Percentiles rank a stretch among this genome's conserved stretches.
Conservation (phyloP, 2,329 filamentous ascomycete genomes). For the Ophiostoma montium region DNA sequence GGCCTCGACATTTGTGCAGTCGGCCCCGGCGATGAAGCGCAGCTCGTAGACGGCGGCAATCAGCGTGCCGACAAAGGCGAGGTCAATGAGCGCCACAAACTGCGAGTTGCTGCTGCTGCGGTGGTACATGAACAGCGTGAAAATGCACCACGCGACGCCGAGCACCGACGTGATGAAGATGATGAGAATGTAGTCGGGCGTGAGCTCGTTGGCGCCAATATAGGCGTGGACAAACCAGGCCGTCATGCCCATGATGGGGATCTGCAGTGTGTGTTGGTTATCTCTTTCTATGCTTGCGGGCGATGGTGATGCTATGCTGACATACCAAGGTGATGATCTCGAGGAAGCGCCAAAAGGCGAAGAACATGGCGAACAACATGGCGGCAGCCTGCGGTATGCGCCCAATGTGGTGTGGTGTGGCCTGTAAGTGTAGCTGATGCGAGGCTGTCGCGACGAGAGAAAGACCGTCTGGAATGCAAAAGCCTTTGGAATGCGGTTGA, state of each 20-base stretch:
- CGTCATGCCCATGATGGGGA: slow-evolving; percentile 52
- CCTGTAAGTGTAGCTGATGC: background rate
- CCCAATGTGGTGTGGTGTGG: background rate
- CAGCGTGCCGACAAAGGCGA: slow-evolving; percentile 48
- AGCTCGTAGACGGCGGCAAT: slow-evolving; percentile 48
- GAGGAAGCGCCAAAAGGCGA: slow-evolving; percentile 46
- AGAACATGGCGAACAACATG: slow-evolving; percentile 51
- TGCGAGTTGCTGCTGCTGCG: slow-evolving; percentile 44
- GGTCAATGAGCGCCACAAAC: slow-evolving; percentile 46
- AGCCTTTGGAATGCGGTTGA: slow-evolving; percentile 2
- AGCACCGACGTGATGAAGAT: slow-evolving; percentile 55
- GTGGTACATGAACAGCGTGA: slow-evolving; percentile 53
- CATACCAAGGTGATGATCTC: slow-evolving; percentile 49
- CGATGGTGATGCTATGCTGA: background rate
- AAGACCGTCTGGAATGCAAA: background rate
- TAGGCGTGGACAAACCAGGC: slow-evolving; percentile 51
- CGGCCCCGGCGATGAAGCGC: slow-evolving; percentile 42
- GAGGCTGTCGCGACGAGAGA: background rate
- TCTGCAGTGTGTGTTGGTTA: slow-evolving; percentile 25
- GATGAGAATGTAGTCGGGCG: slow-evolving; percentile 48
- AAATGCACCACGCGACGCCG: slow-evolving; percentile 47
- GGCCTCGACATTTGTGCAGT: slow-evolving; percentile 50
- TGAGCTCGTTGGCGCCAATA: slow-evolving; percentile 39
- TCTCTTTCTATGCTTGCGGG: background rate
- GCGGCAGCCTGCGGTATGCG: slow-evolving; percentile 14